phyloP scores from a whole-genome alignment of 2,329 filamentous ascomycete genomes.

The Beauveria bassiana region DNA sequence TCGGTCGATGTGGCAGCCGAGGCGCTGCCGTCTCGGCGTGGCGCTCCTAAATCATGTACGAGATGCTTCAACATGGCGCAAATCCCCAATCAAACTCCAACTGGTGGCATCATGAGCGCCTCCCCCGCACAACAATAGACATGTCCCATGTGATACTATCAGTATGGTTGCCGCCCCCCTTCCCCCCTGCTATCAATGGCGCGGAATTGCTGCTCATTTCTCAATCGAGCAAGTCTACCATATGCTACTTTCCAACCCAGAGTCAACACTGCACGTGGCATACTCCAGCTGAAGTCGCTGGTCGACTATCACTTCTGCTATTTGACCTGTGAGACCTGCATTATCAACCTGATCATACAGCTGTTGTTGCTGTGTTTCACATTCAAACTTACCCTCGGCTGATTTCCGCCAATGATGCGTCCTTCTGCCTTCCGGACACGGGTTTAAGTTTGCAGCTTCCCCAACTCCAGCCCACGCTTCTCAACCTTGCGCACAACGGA shows the following conservation, averaged over 20 bases:
- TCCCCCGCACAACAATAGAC: not conserved
- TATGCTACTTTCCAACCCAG: conserved; percentile 6
- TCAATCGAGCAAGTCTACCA: not conserved
- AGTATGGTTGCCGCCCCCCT: not conserved
- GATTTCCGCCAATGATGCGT: no score
- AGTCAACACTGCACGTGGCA: not conserved
- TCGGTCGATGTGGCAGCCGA: not conserved
- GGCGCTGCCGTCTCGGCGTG: not conserved
- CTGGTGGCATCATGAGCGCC: not conserved
- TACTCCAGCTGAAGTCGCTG: not conserved
- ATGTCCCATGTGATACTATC: not conserved
- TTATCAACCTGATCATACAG: not conserved
- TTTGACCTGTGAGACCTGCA: not conserved
- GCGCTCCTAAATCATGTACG: not conserved
- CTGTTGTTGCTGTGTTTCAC: not conserved
- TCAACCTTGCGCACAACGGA: not conserved
- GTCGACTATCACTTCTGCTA: not conserved
- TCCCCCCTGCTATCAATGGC: not conserved
- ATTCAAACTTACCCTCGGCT: no score
- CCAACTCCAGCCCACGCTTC: not conserved
- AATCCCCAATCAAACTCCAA: not conserved
- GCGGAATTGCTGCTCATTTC: not conserved
- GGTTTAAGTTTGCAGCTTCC: not conserved
- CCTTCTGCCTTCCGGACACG: not conserved
- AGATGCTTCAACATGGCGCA: not conserved